Evolutionary conservation across 179 eudicot species (phyloP).

Genomic region (Drosera spatulata): DNA sequence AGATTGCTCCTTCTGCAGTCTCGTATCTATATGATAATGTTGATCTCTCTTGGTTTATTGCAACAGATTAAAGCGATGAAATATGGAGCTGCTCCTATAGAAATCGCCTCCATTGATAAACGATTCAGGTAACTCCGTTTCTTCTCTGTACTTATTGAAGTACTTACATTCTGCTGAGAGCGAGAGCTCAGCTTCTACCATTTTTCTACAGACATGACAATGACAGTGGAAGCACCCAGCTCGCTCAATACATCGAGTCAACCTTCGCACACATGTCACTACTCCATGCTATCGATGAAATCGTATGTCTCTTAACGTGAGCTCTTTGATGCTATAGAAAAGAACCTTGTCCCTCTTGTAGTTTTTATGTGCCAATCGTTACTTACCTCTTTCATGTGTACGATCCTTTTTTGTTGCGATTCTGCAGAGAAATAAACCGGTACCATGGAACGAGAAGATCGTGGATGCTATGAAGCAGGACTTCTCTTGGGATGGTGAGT

Average conservation of each 20-base stretch:
- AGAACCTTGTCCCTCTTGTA: not conserved
- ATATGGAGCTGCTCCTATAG: slow-evolving; percentile 50
- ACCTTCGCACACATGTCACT: slow-evolving; percentile 35
- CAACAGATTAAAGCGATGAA: slow-evolving; percentile 41
- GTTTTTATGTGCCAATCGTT: not conserved
- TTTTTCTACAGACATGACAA: slow-evolving; percentile 25
- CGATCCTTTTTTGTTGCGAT: not conserved
- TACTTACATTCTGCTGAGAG: not conserved
- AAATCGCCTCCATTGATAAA: slow-evolving; percentile 16
- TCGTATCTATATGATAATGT: not conserved
- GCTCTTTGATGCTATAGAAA: not conserved
- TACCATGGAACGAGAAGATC: slow-evolving; percentile 37
- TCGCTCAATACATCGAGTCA: slow-evolving; percentile 29
- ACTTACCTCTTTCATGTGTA: not conserved
- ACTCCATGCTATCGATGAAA: slow-evolving; percentile 45
- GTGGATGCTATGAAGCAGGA: slow-evolving; percentile 42
- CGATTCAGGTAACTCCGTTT: slow-evolving; percentile 24
- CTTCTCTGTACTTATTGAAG: not conserved
- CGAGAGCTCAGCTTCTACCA: not conserved
- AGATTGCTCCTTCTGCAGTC: not conserved
- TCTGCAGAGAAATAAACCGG: slow-evolving; percentile 32
- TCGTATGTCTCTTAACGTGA: slow-evolving; percentile 20
- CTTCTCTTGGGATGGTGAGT: slow-evolving; percentile 57
- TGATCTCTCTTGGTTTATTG: slow-evolving; percentile 2
- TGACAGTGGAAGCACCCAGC: slow-evolving; percentile 28